Base-by-base conservation (phyloP, 2,329 filamentous ascomycete genomes). In the Orbilia brochopaga region DNA sequence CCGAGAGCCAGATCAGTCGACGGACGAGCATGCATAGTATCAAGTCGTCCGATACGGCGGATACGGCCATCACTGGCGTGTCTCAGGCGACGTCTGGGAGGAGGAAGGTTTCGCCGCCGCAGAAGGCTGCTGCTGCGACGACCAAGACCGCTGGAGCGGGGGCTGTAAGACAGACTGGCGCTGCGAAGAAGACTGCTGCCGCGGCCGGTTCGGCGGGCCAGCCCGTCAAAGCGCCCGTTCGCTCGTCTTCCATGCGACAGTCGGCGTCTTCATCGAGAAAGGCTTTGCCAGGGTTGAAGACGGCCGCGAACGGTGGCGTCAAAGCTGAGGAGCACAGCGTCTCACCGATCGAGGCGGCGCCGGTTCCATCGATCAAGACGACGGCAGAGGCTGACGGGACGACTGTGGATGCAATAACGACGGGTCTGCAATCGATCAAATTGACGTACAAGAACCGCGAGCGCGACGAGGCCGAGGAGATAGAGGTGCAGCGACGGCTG, bases 381-480 rank as follows among this genome's bases (percentile, higher is more conserved):
- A 66, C 66, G 8, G 13, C 55, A 7, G 76, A 75, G 30, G 46
- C 44, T 57, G 76, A 61, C 7, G 37, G 57, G 1, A 79, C 81
- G 53, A 83, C 83, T 54, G 77, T 88, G 37, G 84, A 87, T 59
- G 82, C 79, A 55, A 81, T 88, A 70, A 84, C 85, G 0, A 81
- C 80, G 37, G 83, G 84, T 1, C 84, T 88, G 83, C 87, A 85
- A 77, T 86, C 84, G 77, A 85, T 88, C 66, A 87, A 84, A 76
- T 85, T 88, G 19, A 66, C 69, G n/a, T 70, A 70, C 40, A 70
- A 60, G 48, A 70, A 70, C 23, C 46, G 54, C 15, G 66, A 59
- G 10, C 59, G 59, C 8, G 66, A 70, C n/a, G 53, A 64, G 37
- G 59, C 53, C 3, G 51, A 58, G 19, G 65, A 69, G 52, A 27